Base-by-base conservation (phyloP, 805 yeast genomes). In the Saccharomycopsis lassenensis region DNA sequence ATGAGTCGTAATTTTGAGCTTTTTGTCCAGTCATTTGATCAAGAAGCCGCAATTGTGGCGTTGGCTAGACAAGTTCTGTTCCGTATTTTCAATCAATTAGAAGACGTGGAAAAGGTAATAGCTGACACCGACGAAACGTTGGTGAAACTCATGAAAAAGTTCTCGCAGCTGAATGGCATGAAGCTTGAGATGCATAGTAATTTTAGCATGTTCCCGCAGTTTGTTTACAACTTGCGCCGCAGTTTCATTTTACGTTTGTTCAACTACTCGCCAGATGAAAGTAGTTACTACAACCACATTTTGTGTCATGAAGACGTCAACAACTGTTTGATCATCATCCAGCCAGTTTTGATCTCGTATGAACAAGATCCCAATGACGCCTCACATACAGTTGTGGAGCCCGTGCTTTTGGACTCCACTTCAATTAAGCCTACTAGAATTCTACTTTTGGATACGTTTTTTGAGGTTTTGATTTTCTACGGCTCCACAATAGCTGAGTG, bases 221-320 rank as follows among this genome's bases (percentile, higher is more conserved):
- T 91, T 53, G 79, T 91, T 60, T 91, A 81, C 63, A 93, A 91
- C 56, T 67, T 91, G 61, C 81, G 98, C 63, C 78, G 98, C 57
- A 85, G 96, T 1, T 97, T 89, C 60, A 87, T 91, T 58, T 65
- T 91, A 56, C 94, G 85, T 57, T 94, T 89, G 30, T 91, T 91
- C 69, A 91, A 91, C 62, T 87, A 87, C 60, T 91, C 98, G 4
- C 98, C 98, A 2, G 99, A 91, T 64, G 99, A 91, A 64, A 86
- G 97, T 29, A 95, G 95, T 25, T 91, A 87, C 60, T 85, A 89
- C 61, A 77, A 96, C 57, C 98, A 91, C 58, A 78, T 85, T 12
- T 72, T 91, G 54, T 71, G 82, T 54, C 77, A 89, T 46, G 96
- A 91, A 54, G 96, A 91, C 55, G 81, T 89, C 29, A 79, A 81